Evolutionary conservation across 1,139 yeast species (phyloP), one percentile per base, ranked within the genome.

Genomic region (Protomyces gravidus): DNA sequence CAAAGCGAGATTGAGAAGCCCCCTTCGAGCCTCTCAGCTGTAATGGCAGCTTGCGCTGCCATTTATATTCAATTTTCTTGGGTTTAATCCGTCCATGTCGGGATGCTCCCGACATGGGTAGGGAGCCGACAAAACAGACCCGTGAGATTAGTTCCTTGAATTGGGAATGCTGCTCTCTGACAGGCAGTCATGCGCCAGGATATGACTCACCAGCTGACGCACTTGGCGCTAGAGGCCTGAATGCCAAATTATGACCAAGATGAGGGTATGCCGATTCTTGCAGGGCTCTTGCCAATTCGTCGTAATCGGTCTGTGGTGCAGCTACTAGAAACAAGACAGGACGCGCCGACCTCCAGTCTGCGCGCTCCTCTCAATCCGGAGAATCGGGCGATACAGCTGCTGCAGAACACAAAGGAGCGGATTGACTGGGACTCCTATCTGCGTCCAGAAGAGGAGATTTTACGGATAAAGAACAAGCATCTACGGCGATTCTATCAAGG

Each of bases 351-450:
- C 17, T 36, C 42, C n/a, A 36, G 25, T n/a, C 42, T 36, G 19
- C 42, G 42, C 3, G 42, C 42, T 19, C 36, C 58, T 7, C 47
- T 53, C 28, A 50, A 53, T 25, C 47, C 47, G 36, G 51, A 46
- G n/a, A 53, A 53, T 27, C 39, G 89, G 55, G 85, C 89, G 0
- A 73, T 74, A 39, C 75, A 75, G 42, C 73, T 84, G 62, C 82
- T 84, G 64, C 89, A 89, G 1, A 71, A 73, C 39, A 78, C 78
- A 30, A 64, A 67, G 45, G 76, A 76, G 17, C 69, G 81, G 58
- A 74, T 76, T 42, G 74, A 80, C 61, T 85, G 89, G 89, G 73
- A 69, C 5, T 62, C 63, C n/a, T 66, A 60, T 17, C 63, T 60
- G 61, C 68, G 65, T 62, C 62, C 66, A 52, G 71, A 62, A 23